phyloP scores from a whole-genome alignment of 23 red algal species.

The Gracilaria domingensis region DNA sequence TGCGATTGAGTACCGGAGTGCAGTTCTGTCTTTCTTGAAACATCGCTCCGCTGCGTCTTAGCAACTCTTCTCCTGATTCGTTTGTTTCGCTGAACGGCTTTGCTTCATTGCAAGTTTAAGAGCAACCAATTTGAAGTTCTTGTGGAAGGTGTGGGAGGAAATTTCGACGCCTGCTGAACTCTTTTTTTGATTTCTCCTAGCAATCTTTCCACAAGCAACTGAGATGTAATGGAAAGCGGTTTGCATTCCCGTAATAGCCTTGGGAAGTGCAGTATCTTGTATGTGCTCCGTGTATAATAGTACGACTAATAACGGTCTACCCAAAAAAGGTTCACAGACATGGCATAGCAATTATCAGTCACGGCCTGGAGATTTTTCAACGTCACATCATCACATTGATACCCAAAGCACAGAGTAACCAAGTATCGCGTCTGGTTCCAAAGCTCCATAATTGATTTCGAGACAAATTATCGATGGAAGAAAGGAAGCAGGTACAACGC shows the following conservation, averaged over 20 bases:
- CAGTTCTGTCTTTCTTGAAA: not conserved
- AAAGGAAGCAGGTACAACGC: no score
- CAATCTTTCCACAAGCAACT: constrained; percentile 25
- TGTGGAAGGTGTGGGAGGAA: not conserved
- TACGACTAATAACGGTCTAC: not conserved
- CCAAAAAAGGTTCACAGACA: not conserved
- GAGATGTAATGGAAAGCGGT: constrained; percentile 9
- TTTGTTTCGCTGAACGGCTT: not conserved
- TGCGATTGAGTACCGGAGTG: not conserved
- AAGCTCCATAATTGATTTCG: not conserved
- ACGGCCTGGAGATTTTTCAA: not conserved
- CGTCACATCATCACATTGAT: not conserved
- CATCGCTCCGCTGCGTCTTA: not conserved
- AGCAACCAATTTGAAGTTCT: constrained; percentile 11
- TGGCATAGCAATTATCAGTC: not conserved
- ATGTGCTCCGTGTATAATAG: not conserved
- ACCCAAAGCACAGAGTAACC: not conserved
- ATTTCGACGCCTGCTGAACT: not conserved
- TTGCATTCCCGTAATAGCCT: not conserved
- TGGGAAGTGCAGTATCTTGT: constrained; percentile 8
- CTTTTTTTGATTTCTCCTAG: not conserved
- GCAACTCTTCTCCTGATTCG: no score
- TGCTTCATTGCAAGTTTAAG: constrained; percentile 9
- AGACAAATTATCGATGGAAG: no score
- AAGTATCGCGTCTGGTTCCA: not conserved